phyloP scores from a whole-genome alignment of 208 protist species.

The Strigomonas culicis region DNA sequence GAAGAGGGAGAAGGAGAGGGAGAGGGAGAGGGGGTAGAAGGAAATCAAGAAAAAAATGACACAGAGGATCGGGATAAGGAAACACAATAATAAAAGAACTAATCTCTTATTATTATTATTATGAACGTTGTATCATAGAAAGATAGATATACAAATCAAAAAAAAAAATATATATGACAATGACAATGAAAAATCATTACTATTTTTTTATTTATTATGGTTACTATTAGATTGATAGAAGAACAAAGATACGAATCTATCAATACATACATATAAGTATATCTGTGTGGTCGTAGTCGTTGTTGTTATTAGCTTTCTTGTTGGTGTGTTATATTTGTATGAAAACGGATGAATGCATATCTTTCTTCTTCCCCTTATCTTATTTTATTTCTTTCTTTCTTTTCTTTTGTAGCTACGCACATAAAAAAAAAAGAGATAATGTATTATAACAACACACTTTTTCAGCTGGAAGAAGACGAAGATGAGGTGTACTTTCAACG shows the following conservation, averaged over 20 bases:
- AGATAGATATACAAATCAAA: neutral
- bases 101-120: conserved; percentile 4
- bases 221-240: conserved; percentile 6
- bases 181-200: neutral
- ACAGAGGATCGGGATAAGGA: neutral
- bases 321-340: neutral
- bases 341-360: neutral
- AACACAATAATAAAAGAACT: neutral
- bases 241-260: neutral
- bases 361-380: neutral
- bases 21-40: neutral
- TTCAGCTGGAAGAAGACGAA: neutral
- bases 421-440: neutral
- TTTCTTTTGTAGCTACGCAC: neutral
- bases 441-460: neutral
- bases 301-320: neutral
- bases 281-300: neutral
- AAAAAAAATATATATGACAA: neutral
- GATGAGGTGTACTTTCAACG: neutral
- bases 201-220: conserved; percentile 6
- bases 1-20: neutral
- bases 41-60: conserved; percentile 2
- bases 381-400: neutral
- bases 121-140: neutral
- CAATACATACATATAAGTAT: neutral